Conservation (phyloP, 73 alveolate genomes). For the Paraurostyla sp. region DNA sequence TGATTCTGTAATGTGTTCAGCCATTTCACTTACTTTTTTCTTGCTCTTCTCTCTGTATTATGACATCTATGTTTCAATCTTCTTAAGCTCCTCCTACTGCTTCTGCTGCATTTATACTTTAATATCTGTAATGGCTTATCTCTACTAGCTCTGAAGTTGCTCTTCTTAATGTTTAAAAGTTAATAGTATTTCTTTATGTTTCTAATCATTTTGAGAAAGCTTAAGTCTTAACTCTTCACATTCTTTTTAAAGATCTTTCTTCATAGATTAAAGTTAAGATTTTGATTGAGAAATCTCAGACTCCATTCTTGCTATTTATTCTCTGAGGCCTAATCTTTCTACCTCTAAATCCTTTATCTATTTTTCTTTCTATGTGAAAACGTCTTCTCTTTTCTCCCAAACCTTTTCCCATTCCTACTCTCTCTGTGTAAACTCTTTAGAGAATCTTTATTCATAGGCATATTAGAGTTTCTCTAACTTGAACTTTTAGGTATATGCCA, state of each 20-base stretch:
- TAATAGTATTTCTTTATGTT: background rate
- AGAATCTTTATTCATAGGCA: slow-evolving; percentile 33
- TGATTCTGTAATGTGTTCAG: slow-evolving; percentile 5
- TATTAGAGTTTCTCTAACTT: slow-evolving; percentile 12
- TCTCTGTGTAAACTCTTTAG: slow-evolving; percentile 2
- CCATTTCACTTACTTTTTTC: slow-evolving; percentile 2
- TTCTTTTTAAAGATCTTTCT: background rate
- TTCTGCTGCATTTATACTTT: background rate
- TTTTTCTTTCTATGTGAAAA: background rate
- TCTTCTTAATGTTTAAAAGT: slow-evolving; percentile 19
- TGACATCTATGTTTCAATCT: background rate
- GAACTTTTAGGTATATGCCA: slow-evolving; percentile 19
- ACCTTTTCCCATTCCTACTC: slow-evolving; percentile 36
- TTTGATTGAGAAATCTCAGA: background rate
- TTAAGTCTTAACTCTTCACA: background rate
- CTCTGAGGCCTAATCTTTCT: background rate
- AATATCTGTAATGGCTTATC: background rate
- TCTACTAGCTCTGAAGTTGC: background rate
- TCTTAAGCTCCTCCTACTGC: background rate
- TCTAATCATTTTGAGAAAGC: background rate
- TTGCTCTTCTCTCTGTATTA: slow-evolving; percentile 15
- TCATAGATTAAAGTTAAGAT: background rate
- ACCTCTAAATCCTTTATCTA: background rate
- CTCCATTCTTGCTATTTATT: background rate
- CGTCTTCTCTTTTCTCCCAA: slow-evolving; percentile 20